These are phyloP conservation scores for Scheffersomyces quercinus DNA, from an alignment of 1,139 yeast genomes.

Conservation along the genomic window DNA sequence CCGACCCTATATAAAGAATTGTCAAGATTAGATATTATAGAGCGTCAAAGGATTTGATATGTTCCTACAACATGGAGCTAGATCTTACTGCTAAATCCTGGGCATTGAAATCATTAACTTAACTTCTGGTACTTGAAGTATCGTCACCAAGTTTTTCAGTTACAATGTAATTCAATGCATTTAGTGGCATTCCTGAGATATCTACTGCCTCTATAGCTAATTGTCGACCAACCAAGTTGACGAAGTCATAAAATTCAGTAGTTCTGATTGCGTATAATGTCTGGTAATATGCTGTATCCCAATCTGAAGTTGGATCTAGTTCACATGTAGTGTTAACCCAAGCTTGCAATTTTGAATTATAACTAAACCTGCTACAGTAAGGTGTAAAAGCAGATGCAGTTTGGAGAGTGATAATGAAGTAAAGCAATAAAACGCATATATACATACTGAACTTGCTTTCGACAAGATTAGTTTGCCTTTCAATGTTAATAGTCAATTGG, in stretches of 20 bases:
- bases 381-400: not conserved
- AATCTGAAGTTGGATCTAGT: not conserved
- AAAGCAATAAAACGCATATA: not conserved
- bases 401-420: not conserved
- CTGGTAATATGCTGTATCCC: not conserved
- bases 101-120: not conserved
- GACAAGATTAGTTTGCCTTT: not conserved
- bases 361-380: not conserved
- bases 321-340: not conserved
- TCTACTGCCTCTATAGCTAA: not conserved
- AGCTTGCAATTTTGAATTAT: not conserved
- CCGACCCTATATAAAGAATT: too few species aligned
- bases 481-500: not conserved
- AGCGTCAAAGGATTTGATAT: too few species aligned
- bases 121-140: not conserved
- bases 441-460: not conserved
- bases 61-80: not conserved
- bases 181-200: not conserved
- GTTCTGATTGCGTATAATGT: not conserved
- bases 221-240: not conserved
- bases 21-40: too few species aligned
- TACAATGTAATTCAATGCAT: not conserved
- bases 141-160: not conserved
- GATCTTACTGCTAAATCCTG: not conserved
- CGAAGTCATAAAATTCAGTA: not conserved